A percentile compares a stretch with the other conserved stretches of the same genome.
Conservation (phyloP, 495 filamentous ascomycete species). For the Pseudoneurospora amorphoporcata region DNA sequence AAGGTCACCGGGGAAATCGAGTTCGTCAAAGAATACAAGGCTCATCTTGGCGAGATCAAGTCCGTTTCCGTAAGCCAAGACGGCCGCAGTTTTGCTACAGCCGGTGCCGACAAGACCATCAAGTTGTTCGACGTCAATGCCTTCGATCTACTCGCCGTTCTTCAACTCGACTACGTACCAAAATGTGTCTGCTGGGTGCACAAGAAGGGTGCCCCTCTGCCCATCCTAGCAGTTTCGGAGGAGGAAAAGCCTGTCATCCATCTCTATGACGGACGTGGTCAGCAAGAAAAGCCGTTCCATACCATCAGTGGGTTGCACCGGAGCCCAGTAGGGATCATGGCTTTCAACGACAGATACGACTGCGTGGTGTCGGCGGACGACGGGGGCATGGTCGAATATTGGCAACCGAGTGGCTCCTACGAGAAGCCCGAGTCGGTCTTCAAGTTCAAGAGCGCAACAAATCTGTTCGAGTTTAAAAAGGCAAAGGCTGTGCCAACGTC, state of each 20-base stretch:
- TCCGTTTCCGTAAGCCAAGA: constrained; percentile 77
- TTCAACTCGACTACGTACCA: constrained; percentile 63
- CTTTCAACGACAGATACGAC: constrained; percentile 80
- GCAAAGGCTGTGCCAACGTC: constrained; percentile 76
- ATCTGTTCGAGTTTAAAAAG: constrained; percentile 94
- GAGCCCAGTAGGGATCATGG: constrained; percentile 68
- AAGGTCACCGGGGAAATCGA: constrained; percentile 84
- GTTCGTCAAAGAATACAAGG: constrained; percentile 95
- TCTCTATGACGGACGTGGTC: constrained; percentile 84
- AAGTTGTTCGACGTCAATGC: constrained; percentile 96
- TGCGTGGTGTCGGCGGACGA: constrained; percentile 86
- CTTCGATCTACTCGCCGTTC: constrained; percentile 79
- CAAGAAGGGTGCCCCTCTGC: constrained; percentile 72
- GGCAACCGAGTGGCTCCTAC: constrained; percentile 67
- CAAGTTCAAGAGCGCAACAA: constrained; percentile 81
- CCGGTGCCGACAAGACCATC: constrained; percentile 74
- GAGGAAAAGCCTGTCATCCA: constrained; percentile 58
- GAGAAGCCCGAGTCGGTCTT: constrained; percentile 92
- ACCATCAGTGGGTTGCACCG: constrained; percentile 66
- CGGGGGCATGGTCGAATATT: constrained; percentile 94
- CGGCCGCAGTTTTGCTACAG: constrained; percentile 88
- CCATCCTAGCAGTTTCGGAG: constrained; percentile 83
- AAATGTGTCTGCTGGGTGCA: constrained; percentile 90
- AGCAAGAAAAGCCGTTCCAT: constrained; percentile 62
- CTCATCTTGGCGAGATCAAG: constrained; percentile 76